Evolutionary conservation across 2,329 filamentous ascomycete genomes (phyloP), one percentile per base, ranked within the genome.

Genomic region (Botrytis fragariae): DNA sequence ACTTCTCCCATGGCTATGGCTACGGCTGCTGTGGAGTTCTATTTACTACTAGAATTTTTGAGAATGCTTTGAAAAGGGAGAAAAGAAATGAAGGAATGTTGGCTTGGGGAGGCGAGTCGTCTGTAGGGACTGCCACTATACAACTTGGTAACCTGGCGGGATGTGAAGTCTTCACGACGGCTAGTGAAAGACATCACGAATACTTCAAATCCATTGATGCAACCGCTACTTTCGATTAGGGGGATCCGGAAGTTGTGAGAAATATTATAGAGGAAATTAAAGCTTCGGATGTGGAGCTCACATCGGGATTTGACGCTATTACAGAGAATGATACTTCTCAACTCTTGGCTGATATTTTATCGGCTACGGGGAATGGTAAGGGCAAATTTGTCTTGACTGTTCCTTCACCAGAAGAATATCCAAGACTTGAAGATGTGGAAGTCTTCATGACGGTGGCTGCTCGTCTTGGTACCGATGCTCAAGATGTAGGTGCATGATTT

Each of bases 121-220:
- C 75, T 25, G 74, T 78, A 10, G 76, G 75, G 6, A 64, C 54
- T 22, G 81, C 80, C 9, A 83, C 83, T 0, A 82, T 86, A 65
- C 84, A 86, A 73, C 77, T 86, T 1, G 84, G 83, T 0, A 80
- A 78, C 1, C 82, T 81, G 0, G 77, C 83, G 14, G 84, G 84
- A 5, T 81, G 84, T 71, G 82, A 82, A 62, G 4, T 86, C 14
- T 76, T 84, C 45, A 75, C 80, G 0, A 83, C 82, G 18, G 82
- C 81, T 16, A 74, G 72, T 81, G 80, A 14, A 76, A 79, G 14
- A 67, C 74, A 68, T 76, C 82, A 81, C 57, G 77, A 80, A 9
- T 79, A 84, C 3, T 81, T 83, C n/a, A 78, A 79, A 63, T 72
- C 73, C 0, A 81, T 79, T 60, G 85, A 85, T 10, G 85, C 85